Evolutionary conservation across 495 filamentous ascomycete species (phyloP).

Genomic region (Cenococcum geophilum): DNA sequence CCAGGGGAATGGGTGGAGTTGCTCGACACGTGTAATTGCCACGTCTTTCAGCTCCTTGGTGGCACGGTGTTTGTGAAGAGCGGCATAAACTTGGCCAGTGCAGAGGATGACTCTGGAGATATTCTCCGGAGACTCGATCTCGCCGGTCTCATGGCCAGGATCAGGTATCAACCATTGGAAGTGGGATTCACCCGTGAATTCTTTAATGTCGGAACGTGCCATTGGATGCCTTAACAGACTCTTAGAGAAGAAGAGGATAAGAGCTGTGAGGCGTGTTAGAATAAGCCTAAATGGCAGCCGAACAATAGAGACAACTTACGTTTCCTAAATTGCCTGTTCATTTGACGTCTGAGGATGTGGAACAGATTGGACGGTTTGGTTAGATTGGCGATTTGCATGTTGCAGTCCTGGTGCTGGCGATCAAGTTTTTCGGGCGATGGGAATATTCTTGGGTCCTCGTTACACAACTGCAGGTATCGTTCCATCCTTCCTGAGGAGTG

Average conservation of each 20-base stretch:
- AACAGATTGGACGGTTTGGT: slow-evolving; percentile 90
- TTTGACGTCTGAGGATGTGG: slow-evolving; percentile 92
- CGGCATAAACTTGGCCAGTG: slow-evolving; percentile 87
- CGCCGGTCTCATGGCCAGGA: slow-evolving; percentile 63
- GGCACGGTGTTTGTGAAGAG: slow-evolving; percentile 85
- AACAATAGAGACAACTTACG: slow-evolving; percentile 54
- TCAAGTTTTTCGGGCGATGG: slow-evolving; percentile 80
- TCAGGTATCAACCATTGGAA: slow-evolving; percentile 96
- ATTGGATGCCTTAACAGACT: slow-evolving; percentile 86
- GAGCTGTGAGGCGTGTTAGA: slow-evolving; percentile 47
- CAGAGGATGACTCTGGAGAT: slow-evolving; percentile 93
- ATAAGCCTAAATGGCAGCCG: slow-evolving; percentile 36
- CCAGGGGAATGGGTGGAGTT: slow-evolving; percentile 99
- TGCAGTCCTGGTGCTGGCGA: slow-evolving; percentile 98
- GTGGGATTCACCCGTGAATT: slow-evolving; percentile 83
- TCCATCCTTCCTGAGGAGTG: slow-evolving; percentile 98
- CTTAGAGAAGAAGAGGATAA: slow-evolving; percentile 97
- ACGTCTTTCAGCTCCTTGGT: slow-evolving; percentile 76
- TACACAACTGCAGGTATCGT: slow-evolving; percentile 93
- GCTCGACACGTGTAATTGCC: slow-evolving; percentile 91
- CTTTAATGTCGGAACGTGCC: slow-evolving; percentile 79
- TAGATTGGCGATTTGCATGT: slow-evolving; percentile 97
- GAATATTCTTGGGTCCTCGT: slow-evolving; percentile 94
- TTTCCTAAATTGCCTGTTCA: slow-evolving; percentile 98
- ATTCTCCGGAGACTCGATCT: slow-evolving; percentile 72